phyloP scores from a whole-genome alignment of 2,329 filamentous ascomycete genomes.

The Fusarium verrucosum region DNA sequence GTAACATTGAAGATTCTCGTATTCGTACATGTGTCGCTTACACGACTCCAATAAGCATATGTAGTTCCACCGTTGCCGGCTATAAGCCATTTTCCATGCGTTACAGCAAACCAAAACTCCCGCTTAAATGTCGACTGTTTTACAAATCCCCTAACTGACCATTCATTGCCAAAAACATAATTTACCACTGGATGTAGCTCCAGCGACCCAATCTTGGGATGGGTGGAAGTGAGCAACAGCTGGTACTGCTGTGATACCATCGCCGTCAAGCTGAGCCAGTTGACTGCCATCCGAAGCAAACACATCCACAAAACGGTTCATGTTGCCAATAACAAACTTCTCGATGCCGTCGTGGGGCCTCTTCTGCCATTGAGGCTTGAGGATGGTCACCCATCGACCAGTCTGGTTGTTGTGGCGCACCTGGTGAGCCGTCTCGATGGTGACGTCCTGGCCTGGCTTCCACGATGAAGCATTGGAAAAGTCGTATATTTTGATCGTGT shows the following conservation, averaged over 20 bases:
- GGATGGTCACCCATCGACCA: constrained; percentile 87
- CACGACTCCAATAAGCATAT: constrained; percentile 1
- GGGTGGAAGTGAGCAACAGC: constrained; percentile 93
- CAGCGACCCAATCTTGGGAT: constrained; percentile 88
- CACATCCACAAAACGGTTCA: constrained; percentile 96
- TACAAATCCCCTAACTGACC: background rate
- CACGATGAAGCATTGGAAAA: constrained; percentile 71
- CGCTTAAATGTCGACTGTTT: constrained; percentile 23
- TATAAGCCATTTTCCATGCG: constrained; percentile 4
- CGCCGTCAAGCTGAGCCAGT: constrained; percentile 85
- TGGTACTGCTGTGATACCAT: constrained; percentile 93
- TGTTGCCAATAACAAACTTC: constrained; percentile 93
- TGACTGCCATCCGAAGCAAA: constrained; percentile 86
- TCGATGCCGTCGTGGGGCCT: constrained; percentile 80
- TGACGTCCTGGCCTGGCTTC: constrained; percentile 66
- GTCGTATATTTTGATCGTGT: constrained; percentile 92
- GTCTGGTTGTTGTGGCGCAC: constrained; percentile 95
- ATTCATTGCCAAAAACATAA: constrained; percentile 85
- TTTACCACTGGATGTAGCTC: constrained; percentile 91
- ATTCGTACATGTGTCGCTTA: constrained; percentile 6
- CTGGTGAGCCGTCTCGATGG: constrained; percentile 74
- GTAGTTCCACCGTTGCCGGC: background rate
- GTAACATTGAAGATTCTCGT: background rate
- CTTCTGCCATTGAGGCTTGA: constrained; percentile 87
- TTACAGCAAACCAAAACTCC: constrained; percentile 33